These are phyloP conservation scores for Omphalea diandra DNA, from an alignment of 441 rosid species.

Conservation along the genomic window DNA sequence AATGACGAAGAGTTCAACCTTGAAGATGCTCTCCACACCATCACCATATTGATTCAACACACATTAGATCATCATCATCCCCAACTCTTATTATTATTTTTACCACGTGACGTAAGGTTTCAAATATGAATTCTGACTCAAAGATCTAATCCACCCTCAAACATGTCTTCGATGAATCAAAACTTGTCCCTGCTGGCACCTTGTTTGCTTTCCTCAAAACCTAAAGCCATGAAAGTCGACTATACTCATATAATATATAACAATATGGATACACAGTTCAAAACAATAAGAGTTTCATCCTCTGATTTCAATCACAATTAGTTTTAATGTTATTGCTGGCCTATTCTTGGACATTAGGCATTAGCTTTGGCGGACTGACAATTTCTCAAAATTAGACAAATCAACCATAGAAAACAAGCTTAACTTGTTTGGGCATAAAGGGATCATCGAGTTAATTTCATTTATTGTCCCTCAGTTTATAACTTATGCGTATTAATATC, in stretches of 20 bases:
- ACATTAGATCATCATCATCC: slow-evolving; percentile 30
- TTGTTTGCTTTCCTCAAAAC: slow-evolving; percentile 92
- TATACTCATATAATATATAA: slow-evolving; percentile 73
- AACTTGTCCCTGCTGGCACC: slow-evolving; percentile 72
- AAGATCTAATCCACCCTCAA: slow-evolving; percentile 87
- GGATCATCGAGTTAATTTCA: too few species aligned
- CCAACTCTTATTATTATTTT: slow-evolving; percentile 31
- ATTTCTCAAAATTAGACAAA: slow-evolving; percentile 40
- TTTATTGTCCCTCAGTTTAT: too few species aligned
- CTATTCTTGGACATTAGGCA: slow-evolving; percentile 16
- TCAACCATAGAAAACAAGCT: slow-evolving; percentile 58
- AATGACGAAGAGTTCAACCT: slow-evolving; percentile 84
- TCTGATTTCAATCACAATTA: slow-evolving; percentile 9
- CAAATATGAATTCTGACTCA: slow-evolving; percentile 80
- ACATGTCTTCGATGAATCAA: slow-evolving; percentile 85
- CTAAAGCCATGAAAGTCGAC: slow-evolving; percentile 69
- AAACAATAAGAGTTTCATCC: slow-evolving; percentile 52
- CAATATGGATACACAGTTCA: slow-evolving; percentile 97
- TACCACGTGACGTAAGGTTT: slow-evolving; percentile 42
- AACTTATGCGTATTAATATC: too few species aligned
- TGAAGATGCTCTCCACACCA: slow-evolving; percentile 42
- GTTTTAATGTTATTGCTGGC: slow-evolving; percentile 6
- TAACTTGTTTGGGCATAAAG: too few species aligned
- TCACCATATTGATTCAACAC: slow-evolving; percentile 28
- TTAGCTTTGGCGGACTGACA: slow-evolving; percentile 47